Percentiles rank a stretch among this genome's conserved stretches.
Conservation (phyloP, 169 alveolate genomes). For the Eimeria falciformis region DNA sequence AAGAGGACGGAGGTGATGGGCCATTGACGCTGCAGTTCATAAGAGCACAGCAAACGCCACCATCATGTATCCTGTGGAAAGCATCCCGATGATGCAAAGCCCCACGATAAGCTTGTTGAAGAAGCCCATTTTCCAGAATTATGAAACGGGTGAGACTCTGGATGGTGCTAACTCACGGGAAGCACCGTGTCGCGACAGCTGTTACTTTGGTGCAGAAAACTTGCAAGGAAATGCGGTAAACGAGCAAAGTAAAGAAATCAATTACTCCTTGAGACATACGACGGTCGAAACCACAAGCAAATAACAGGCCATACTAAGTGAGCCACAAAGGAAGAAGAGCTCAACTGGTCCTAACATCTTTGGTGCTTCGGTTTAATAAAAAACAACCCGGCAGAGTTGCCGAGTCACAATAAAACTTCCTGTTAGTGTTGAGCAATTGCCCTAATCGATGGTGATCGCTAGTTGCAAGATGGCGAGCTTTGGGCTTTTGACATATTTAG, state of each 20-base stretch:
- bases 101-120: slow-evolving; percentile 53
- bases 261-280: slow-evolving; percentile 59
- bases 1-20: too few relatives aligned
- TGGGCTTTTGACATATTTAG: too few relatives aligned
- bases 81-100: slow-evolving; percentile 59
- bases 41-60: slow-evolving; percentile 56
- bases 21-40: not conserved
- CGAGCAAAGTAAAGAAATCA: too few relatives aligned
- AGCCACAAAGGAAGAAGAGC: slow-evolving; percentile 61
- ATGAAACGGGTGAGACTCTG: not conserved
- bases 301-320: slow-evolving; percentile 70
- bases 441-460: not conserved
- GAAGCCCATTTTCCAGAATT: not conserved
- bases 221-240: too few relatives aligned
- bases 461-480: too few relatives aligned
- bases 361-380: not conserved
- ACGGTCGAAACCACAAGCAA: slow-evolving; percentile 47
- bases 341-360: slow-evolving; percentile 66
- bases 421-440: not conserved
- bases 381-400: not conserved
- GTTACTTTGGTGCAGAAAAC: too few relatives aligned
- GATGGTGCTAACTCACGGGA: too few relatives aligned
- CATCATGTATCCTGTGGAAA: slow-evolving; percentile 72
- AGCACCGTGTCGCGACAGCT: too few relatives aligned
- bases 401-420: not conserved